Percentiles rank a stretch among this genome's conserved stretches.
Evolutionary conservation across 768 basidiomycete species (phyloP).

Genomic region (Dacryopinax primogenitus): DNA sequence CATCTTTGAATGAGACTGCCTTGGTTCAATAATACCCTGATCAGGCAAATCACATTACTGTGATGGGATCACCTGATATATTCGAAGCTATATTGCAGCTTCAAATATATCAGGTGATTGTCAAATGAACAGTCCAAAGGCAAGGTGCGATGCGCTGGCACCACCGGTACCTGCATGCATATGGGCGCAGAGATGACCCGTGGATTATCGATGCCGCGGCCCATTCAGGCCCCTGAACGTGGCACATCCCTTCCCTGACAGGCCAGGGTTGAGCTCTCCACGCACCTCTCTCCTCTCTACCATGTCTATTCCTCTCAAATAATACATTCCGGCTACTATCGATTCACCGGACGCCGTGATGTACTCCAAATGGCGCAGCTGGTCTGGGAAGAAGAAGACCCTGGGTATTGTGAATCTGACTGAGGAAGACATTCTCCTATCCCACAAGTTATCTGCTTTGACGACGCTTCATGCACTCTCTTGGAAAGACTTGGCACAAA

Average conservation of each 20-base stretch:
- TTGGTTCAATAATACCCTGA: no score
- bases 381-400: neutral
- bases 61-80: no score
- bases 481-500: neutral
- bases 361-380: neutral
- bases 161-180: no score
- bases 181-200: no score
- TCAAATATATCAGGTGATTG: no score
- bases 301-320: neutral
- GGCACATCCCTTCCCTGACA: neutral
- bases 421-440: neutral
- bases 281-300: constrained; percentile 8
- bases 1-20: no score
- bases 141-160: no score
- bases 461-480: neutral
- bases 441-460: neutral
- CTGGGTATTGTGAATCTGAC: neutral
- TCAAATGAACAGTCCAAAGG: no score
- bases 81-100: no score
- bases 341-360: neutral
- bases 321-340: neutral
- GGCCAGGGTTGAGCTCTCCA: neutral
- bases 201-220: neutral
- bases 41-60: no score
- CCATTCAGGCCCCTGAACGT: neutral